Conservation (phyloP, 805 yeast genomes). For the Helenozyma baotianmanensis region DNA sequence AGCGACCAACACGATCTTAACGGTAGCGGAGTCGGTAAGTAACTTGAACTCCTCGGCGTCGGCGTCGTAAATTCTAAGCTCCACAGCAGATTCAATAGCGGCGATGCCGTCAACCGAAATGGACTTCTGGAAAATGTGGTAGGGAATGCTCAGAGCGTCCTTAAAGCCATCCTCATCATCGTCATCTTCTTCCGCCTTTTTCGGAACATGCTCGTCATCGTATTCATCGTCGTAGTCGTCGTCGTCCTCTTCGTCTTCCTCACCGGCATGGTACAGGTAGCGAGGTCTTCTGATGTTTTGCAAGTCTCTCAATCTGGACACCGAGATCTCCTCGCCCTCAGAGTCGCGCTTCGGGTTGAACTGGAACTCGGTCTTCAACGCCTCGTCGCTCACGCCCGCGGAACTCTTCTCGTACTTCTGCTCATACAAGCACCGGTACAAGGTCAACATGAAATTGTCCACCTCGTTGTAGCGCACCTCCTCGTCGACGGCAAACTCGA, state of each 20-base stretch:
- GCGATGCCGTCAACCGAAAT: constrained; percentile 14
- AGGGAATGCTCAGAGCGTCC: constrained; percentile 15
- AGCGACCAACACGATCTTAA: constrained; percentile 40
- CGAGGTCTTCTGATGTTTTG: constrained; percentile 7
- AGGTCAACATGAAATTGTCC: constrained; percentile 56
- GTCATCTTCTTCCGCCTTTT: too few species aligned
- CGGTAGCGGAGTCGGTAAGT: constrained; percentile 29
- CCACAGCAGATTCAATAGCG: constrained; percentile 23
- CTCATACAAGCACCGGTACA: constrained; percentile 72
- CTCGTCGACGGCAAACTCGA: constrained; percentile 71
- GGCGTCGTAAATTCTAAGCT: constrained; percentile 58
- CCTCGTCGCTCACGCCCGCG: constrained; percentile 33
- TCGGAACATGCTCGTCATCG: constrained; percentile 11
- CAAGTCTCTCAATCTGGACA: too few species aligned
- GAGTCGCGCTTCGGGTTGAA: background rate
- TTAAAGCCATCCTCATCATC: too few species aligned
- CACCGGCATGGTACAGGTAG: constrained; percentile 18
- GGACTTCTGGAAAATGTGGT: constrained; percentile 7
- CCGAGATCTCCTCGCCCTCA: too few species aligned
- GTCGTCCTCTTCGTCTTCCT: constrained; percentile 14
- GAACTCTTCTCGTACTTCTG: constrained; percentile 60
- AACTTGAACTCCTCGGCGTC: constrained; percentile 42
- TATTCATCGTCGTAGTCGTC: constrained; percentile 8
- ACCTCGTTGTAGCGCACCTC: constrained; percentile 52
- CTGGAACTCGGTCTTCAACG: constrained; percentile 11